These are phyloP conservation scores for Rhexocercosporidium sp. DNA, from an alignment of 2,329 filamentous ascomycete species.

Conservation along the genomic window DNA sequence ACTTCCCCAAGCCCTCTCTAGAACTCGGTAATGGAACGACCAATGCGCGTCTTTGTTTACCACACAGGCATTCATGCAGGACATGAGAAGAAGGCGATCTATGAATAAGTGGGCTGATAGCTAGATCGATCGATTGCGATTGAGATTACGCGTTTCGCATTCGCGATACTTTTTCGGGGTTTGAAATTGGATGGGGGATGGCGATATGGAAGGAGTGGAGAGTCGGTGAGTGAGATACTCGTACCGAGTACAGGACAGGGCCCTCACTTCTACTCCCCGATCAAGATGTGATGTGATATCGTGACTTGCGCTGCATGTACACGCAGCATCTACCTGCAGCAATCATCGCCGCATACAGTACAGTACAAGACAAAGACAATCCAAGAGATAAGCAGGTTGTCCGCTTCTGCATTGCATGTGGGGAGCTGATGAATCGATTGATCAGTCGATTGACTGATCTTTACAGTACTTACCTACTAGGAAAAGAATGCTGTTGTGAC, in stretches of 20 bases:
- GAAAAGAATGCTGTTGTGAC: too few relatives aligned
- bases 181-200: too few relatives aligned
- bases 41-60: background rate
- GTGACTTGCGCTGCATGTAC: slow-evolving; percentile 9
- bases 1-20: background rate
- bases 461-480: background rate
- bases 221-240: background rate
- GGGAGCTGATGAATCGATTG: background rate
- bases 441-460: background rate
- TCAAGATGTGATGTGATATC: background rate
- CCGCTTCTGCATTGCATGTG: background rate
- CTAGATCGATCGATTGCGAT: too few relatives aligned
- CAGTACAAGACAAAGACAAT: background rate
- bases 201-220: too few relatives aligned
- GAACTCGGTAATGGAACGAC: background rate
- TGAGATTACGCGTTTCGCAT: too few relatives aligned
- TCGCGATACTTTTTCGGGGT: too few relatives aligned
- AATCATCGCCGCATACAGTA: background rate
- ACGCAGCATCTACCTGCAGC: too few relatives aligned
- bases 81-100: background rate
- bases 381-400: background rate
- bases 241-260: too few relatives aligned
- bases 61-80: background rate
- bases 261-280: too few relatives aligned
- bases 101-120: background rate